Percentiles rank a stretch among this genome's conserved stretches.
Evolutionary conservation across 2,329 filamentous ascomycete species (phyloP).

Genomic region (Leptographium lundbergii): DNA sequence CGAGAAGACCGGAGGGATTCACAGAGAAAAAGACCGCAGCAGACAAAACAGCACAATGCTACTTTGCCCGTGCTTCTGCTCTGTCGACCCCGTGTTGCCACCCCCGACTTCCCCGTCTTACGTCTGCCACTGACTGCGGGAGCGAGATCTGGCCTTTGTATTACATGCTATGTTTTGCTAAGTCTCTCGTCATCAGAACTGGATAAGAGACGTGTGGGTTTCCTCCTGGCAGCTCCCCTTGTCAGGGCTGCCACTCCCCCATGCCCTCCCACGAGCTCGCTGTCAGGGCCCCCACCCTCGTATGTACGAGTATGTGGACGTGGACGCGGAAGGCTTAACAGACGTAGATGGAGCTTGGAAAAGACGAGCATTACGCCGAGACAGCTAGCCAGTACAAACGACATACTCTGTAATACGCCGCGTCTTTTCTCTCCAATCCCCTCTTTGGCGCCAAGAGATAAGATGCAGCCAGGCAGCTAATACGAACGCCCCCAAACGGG

Average conservation of each 20-base stretch:
- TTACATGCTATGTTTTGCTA: background rate
- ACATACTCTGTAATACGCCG: background rate
- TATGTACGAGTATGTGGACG: background rate
- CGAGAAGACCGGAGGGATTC: background rate
- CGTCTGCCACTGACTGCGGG: background rate
- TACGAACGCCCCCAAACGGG: background rate
- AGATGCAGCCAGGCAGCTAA: background rate
- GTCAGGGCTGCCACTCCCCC: background rate
- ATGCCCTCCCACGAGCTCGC: background rate
- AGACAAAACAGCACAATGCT: background rate
- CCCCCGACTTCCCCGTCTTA: background rate
- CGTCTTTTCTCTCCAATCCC: background rate
- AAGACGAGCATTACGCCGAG: background rate
- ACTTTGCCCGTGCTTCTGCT: background rate
- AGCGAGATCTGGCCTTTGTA: background rate
- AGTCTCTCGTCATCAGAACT: background rate
- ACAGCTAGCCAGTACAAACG: background rate
- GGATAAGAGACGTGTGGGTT: background rate
- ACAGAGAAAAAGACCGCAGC: background rate
- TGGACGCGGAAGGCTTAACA: too few relatives aligned
- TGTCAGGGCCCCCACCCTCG: background rate
- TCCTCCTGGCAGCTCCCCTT: background rate
- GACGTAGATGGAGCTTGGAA: background rate
- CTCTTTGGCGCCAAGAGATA: background rate
- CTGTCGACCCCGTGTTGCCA: background rate